Conservation (phyloP, 139 green algal species). For the Edaphochlamys debaryana region DNA sequence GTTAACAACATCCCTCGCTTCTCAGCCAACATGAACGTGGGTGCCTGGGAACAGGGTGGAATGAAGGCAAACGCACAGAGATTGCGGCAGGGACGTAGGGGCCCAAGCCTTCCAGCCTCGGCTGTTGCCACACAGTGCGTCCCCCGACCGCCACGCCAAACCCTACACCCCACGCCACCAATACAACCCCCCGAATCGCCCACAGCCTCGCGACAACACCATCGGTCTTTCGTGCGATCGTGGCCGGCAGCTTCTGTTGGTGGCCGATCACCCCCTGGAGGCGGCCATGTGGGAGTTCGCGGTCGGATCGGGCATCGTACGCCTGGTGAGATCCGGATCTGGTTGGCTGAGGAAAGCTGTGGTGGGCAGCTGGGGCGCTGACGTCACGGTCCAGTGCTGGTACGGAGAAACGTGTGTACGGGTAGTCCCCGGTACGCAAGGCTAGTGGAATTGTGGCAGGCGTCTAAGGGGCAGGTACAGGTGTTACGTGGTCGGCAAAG, state of each 20-base stretch:
- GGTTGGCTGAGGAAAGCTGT: neutral
- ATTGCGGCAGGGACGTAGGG: no score
- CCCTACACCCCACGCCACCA: neutral
- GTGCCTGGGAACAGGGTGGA: neutral
- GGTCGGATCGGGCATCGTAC: neutral
- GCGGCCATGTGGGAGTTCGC: constrained; percentile 5
- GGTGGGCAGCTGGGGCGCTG: no score
- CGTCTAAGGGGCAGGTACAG: no score
- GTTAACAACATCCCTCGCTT: neutral
- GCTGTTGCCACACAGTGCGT: neutral
- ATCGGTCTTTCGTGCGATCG: neutral
- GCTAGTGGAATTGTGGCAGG: neutral
- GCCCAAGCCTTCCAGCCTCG: neutral
- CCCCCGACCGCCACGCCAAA: no score
- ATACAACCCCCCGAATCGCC: neutral
- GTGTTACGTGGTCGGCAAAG: no score
- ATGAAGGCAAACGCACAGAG: neutral
- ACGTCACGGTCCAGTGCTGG: no score
- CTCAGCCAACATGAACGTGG: neutral
- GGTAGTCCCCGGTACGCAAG: no score
- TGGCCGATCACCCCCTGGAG: neutral
- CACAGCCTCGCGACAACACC: neutral
- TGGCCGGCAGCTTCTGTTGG: neutral
- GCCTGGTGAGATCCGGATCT: constrained; percentile 26
- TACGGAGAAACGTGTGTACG: no score